Conservation (phyloP, 768 basidiomycete genomes). For the Arthromyces matolae region DNA sequence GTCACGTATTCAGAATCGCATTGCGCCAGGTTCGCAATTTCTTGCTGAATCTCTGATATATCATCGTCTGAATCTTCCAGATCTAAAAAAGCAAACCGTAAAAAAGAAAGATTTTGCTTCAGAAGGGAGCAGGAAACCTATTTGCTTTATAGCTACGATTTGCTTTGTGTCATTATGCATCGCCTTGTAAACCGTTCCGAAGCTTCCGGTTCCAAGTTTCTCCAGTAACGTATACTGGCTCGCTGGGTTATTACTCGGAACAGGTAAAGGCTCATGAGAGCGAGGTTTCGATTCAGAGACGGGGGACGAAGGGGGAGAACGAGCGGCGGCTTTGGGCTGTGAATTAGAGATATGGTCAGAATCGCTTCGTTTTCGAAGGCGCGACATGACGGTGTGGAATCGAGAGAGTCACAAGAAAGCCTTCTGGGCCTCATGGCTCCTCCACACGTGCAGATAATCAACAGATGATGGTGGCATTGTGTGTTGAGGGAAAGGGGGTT, state of each 20-base stretch:
- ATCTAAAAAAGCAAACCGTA: conserved; percentile 45
- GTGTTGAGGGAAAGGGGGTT: conserved; percentile 3
- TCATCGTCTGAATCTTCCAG: conserved; percentile 98
- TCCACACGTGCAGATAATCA: conserved; percentile 18
- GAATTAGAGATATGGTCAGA: conserved; percentile 32
- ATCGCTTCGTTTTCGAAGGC: conserved; percentile 39
- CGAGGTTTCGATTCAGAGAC: conserved; percentile 38
- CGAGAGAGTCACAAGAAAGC: conserved; percentile 23
- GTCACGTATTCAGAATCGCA: conserved; percentile 98
- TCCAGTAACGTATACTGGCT: conserved; percentile 90
- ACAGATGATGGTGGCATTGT: conserved; percentile 1
- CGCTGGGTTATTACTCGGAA: conserved; percentile 77
- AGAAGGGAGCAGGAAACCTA: conserved; percentile 61
- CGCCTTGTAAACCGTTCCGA: conserved; percentile 96
- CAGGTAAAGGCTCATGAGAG: conserved; percentile 58
- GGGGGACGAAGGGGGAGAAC: conserved; percentile 52
- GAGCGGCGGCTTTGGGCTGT: conserved; percentile 39
- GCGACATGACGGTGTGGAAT: conserved; percentile 42
- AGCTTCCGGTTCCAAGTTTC: conserved; percentile 96
- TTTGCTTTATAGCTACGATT: conserved; percentile 97
- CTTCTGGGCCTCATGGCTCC: conserved; percentile 17
- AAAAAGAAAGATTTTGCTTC: no score
- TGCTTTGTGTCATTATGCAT: conserved; percentile 92
- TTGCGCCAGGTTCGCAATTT: conserved; percentile 93
- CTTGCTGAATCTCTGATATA: conserved; percentile 97